phyloP scores from a whole-genome alignment of 768 basidiomycete species.

The Tricholoma bakamatsutake region DNA sequence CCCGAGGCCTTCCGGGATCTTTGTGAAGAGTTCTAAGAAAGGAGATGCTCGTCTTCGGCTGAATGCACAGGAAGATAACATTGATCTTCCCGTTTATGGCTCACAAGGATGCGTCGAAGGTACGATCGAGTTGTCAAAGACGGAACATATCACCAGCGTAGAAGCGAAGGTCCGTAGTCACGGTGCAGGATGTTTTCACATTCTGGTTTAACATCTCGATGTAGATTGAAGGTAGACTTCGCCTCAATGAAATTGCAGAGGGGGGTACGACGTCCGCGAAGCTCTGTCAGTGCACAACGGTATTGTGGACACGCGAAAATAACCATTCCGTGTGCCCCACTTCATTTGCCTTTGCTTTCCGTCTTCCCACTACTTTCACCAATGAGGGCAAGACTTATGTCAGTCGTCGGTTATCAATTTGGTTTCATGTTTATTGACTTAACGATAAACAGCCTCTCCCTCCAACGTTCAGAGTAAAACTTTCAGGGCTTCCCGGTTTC shows the following conservation, averaged over 20 bases:
- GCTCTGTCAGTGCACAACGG: conserved; percentile 43
- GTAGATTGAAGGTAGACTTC: conserved; percentile 58
- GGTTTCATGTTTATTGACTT: conserved; percentile 1
- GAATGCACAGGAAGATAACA: conserved; percentile 44
- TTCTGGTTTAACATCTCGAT: neutral
- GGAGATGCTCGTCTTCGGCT: conserved; percentile 49
- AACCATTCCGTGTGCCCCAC: conserved; percentile 42
- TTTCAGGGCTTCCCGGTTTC: conserved; percentile 71
- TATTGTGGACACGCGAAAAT: conserved; percentile 54
- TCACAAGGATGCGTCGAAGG: conserved; percentile 48
- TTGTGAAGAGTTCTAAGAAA: conserved; percentile 54
- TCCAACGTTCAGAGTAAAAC: conserved; percentile 61
- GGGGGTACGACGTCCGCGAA: conserved; percentile 51
- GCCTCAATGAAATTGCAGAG: conserved; percentile 58
- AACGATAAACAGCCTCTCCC: conserved; percentile 52
- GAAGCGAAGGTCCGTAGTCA: conserved; percentile 50
- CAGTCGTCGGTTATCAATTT: conserved; percentile 7
- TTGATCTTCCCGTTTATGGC: conserved; percentile 53
- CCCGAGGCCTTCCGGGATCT: conserved; percentile 38
- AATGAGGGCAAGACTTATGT: conserved; percentile 57
- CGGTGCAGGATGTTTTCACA: too few relatives aligned
- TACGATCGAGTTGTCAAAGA: conserved; percentile 46
- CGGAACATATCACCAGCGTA: conserved; percentile 50
- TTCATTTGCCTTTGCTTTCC: conserved; percentile 46
- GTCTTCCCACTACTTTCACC: conserved; percentile 53